phyloP scores from a whole-genome alignment of 305 asterid species.

The Fraxinus albicans region DNA sequence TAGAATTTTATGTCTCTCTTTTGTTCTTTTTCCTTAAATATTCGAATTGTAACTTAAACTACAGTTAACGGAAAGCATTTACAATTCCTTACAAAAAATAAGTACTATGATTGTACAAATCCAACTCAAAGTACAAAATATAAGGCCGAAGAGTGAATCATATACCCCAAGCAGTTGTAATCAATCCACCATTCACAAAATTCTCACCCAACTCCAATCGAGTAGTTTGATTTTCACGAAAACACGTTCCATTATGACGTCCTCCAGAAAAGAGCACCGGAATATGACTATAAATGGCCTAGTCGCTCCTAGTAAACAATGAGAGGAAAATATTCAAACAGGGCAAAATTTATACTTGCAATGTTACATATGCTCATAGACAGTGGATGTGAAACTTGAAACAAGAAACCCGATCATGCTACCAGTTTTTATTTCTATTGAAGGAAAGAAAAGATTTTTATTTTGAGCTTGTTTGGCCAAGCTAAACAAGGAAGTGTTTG shows the following conservation, averaged over 20 bases:
- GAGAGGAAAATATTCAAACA: conserved; percentile 1
- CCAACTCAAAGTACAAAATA: conserved; percentile 6
- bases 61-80: neutral
- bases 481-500: neutral
- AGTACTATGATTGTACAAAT: neutral
- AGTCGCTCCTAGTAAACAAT: conserved; percentile 38
- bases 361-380: neutral
- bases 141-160: neutral
- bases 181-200: conserved; percentile 6
- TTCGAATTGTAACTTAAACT: neutral
- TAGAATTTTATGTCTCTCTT: neutral
- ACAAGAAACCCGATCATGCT: neutral
- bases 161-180: neutral
- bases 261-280: conserved; percentile 1
- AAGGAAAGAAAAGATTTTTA: neutral
- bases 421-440: neutral
- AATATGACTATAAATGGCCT: conserved; percentile 27
- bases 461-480: neutral
- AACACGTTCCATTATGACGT: conserved; percentile 1
- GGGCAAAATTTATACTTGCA: neutral
- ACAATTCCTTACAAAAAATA: conserved; percentile 12
- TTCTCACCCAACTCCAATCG: neutral
- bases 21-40: neutral
- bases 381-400: neutral
- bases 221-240: neutral